Conservation (phyloP, 305 asterid species). For the Fraxinus angustifolia region DNA sequence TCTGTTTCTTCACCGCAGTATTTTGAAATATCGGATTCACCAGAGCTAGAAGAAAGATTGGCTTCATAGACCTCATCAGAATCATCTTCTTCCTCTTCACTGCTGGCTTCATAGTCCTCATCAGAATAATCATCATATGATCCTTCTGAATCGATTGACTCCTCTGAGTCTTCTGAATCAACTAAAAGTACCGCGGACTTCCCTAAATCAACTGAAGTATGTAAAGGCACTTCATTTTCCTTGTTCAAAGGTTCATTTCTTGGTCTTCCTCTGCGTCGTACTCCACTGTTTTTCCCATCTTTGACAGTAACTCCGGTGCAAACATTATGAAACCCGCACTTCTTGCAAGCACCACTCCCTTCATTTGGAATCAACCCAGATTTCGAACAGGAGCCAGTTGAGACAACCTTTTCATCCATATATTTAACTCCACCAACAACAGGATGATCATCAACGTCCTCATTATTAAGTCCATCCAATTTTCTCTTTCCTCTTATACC, state of each 20-base stretch:
- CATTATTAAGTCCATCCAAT: not conserved
- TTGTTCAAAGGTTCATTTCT: not conserved
- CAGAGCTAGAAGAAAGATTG: constrained; percentile 25
- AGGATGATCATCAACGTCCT: constrained; percentile 8
- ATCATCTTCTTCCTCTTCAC: constrained; percentile 35
- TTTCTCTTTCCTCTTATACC: not conserved
- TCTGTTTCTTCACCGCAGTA: constrained; percentile 1
- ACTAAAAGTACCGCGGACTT: not conserved
- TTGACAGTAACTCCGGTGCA: constrained; percentile 18
- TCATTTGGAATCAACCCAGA: constrained; percentile 24
- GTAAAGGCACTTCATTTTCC: not conserved
- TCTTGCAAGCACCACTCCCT: constrained; percentile 8
- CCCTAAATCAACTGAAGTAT: constrained; percentile 20
- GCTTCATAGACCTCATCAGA: constrained; percentile 26
- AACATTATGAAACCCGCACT: constrained; percentile 4
- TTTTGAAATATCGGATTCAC: constrained; percentile 18
- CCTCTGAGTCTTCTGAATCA: not conserved
- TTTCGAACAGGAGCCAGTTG: constrained; percentile 21
- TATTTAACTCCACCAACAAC: constrained; percentile 1
- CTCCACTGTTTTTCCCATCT: not conserved
- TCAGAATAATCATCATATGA: constrained; percentile 9
- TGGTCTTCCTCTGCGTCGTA: constrained; percentile 1
- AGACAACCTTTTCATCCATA: constrained; percentile 26
- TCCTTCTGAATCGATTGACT: constrained; percentile 9
- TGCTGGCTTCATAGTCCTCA: constrained; percentile 17